Base-by-base conservation (phyloP, 495 filamentous ascomycete genomes). In the Platismatia glauca region DNA sequence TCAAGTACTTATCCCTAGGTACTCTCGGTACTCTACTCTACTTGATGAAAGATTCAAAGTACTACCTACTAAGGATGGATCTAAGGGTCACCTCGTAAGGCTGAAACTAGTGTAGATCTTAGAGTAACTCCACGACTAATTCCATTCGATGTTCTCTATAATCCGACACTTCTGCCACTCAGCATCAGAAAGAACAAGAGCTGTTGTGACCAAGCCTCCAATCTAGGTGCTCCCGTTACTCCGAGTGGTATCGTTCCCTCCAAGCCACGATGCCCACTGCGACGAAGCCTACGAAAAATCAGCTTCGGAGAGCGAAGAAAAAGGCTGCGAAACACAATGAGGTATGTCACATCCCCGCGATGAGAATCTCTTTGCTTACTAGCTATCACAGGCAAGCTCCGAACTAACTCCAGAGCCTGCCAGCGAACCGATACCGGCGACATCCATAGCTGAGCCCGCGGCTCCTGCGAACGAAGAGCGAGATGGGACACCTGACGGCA, bases 231-330 rank as follows among this genome's bases (percentile, higher is more conserved):
- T 27, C 20, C 33, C 16, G 11, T 38, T 11, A 22, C 4, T 37
- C 22, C 5, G 6, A 38, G 33, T 57, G 33, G 15, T 27, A 13
- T 39, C 33, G 11, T 3, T 39, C 24, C 24, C 34, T 58, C n/a
- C 4, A 12, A 35, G 55, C 33, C 52, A 55, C 60, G 20, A 73
- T 73, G 71, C 66, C 71, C 56, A 58, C 67, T n/a, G 62, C 66
- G 12, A 73, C 72, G 66, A 91, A 91, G 74, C 79, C 84, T 72
- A 89, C 82, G 71, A 95, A 92, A 76, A 94, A 95, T 69, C 88
- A 91, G 74, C 82, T 90, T 71, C 81, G 88, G 71, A 83, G 88
- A 70, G 91, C 91, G 37, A 91, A 90, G 80, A 95, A 90, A 79
- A 96, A 95, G 82, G 88, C 88, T 59, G 81, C 89, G 66, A 89